Conservation (phyloP, 176 grass and related monocot genomes). For the Phyllostachys edulis region DNA sequence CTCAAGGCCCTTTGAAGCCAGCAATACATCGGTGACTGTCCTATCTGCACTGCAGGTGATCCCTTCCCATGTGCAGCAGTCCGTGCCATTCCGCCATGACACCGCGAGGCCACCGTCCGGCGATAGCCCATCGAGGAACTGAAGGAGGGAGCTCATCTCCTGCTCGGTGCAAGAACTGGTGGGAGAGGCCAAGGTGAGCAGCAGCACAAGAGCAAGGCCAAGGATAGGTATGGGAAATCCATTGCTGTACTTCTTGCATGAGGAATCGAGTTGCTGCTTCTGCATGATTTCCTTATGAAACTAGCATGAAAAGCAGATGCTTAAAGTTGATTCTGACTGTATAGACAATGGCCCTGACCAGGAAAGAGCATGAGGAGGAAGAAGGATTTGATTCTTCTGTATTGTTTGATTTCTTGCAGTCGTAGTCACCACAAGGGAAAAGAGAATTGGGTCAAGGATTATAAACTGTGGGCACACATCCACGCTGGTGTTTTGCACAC, state of each 20-base stretch:
- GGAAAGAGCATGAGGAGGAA: background rate
- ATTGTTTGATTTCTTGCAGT: background rate
- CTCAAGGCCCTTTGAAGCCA: background rate
- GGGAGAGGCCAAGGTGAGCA: background rate
- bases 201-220: background rate
- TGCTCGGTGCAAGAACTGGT: background rate
- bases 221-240: background rate
- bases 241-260: background rate
- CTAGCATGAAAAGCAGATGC: background rate
- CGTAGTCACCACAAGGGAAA: background rate
- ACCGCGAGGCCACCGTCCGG: background rate
- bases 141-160: conserved; percentile 19
- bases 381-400: background rate
- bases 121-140: background rate
- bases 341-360: background rate
- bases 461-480: conserved; percentile 13
- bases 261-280: too few species aligned
- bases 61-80: conserved; percentile 30
- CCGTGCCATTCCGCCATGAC: background rate
- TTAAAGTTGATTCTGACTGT: background rate
- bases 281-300: background rate
- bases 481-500: conserved; percentile 10
- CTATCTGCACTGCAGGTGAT: background rate
- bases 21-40: background rate
- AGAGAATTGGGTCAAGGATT: conserved; percentile 12